Evolutionary conservation across 352 stramenopile species (phyloP), one percentile per base, ranked within the genome.

Genomic region (Phytophthora podocarpi): DNA sequence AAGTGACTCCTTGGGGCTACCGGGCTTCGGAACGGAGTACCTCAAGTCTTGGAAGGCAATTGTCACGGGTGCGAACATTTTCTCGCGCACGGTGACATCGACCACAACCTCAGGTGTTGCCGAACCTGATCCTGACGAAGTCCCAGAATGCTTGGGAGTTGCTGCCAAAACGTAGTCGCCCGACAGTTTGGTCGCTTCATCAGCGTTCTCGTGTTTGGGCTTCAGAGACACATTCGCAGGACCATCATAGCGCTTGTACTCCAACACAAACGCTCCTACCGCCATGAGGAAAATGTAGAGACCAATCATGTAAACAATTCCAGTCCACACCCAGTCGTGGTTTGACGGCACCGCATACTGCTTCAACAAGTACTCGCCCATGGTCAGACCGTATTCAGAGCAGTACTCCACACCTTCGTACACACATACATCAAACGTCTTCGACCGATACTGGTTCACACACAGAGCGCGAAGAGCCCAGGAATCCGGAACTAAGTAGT

Each of bases 401-500:
- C 65, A 75, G 27, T 67, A 78, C 21, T 74, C 40, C n/a, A 73
- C 30, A 11, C 43, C 70, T 2, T 65, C 51, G 31, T 72, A 75
- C 12, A 59, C 43, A 28, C 63, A 76, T 2, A 57, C 36, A 18
- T 71, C 37, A 18, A 51, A 59, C 3, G 31, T 7, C n/a, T 12
- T 15, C 5, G 36, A 28, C 4, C 34, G 34, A 20, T 68, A 68
- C n/a, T 63, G 23, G 26, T 64, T 70, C 49, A 65, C 59, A 10
- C 21, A 51, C 8, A 62, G 66, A 13, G 45, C 46, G 0, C 69
- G 65, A 11, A 72, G 27, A n/a, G 23, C 30, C 74, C 72, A 83
- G 1, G 55, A 26, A n/a, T 79, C 32, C 10, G 76, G 76, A 36
- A 78, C 69, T 11, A 83, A 56, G 48, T 57, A 82, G 50, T 78